These are phyloP conservation scores for Aspergillus neoniger DNA, from an alignment of 2,329 filamentous ascomycete species.

Conservation along the genomic window DNA sequence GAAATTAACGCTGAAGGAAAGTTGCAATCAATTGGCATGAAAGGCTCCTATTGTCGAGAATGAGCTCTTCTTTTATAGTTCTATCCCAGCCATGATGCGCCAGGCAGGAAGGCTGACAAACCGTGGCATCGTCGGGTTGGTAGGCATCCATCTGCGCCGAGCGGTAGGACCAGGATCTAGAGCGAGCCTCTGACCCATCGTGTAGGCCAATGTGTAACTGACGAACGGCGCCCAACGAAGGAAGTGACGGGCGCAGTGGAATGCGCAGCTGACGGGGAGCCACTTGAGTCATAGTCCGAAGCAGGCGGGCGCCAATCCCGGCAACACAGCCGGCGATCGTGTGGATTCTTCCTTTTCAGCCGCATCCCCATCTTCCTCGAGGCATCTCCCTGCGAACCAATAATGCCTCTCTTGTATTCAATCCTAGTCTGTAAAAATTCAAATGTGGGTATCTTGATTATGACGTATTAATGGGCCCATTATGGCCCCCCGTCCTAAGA, in stretches of 20 bases:
- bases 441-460: background rate
- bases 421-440: background rate
- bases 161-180: background rate
- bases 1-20: background rate
- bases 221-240: background rate
- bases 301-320: background rate
- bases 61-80: background rate
- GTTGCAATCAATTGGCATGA: background rate
- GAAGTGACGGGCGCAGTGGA: background rate
- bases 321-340: background rate
- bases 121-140: background rate
- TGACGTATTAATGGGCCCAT: background rate
- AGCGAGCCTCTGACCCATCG: background rate
- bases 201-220: background rate
- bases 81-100: too few relatives aligned
- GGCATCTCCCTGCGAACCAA: background rate
- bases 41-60: background rate
- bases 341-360: background rate
- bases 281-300: background rate
- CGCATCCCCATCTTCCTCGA: background rate
- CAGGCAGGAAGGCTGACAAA: background rate
- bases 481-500: background rate
- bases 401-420: background rate
- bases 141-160: background rate
- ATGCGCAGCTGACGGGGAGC: background rate